phyloP scores from a whole-genome alignment of 1,284 basidiomycete species.

The Jaminaea rosea region DNA sequence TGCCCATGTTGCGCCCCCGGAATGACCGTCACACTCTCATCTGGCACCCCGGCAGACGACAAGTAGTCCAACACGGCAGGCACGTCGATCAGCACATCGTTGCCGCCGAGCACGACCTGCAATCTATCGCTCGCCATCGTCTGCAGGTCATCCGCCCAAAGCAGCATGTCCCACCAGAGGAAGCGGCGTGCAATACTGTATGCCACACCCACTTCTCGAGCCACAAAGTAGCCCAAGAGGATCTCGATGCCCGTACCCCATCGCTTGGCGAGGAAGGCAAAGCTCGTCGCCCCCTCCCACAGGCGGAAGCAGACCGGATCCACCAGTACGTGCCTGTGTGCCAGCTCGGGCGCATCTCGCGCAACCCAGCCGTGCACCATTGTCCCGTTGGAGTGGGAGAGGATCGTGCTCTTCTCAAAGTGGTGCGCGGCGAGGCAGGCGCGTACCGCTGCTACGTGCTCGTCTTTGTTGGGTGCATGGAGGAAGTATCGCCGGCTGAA shows the following conservation, averaged over 20 bases:
- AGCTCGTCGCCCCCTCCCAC: conserved; percentile 18
- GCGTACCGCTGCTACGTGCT: conserved; percentile 11
- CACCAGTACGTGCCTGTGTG: conserved; percentile 11
- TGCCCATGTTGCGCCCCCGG: conserved; percentile 9
- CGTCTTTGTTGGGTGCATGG: conserved; percentile 10
- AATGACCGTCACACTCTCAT: conserved; percentile 9
- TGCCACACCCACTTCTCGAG: conserved; percentile 14
- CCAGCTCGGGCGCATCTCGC: conserved; percentile 11
- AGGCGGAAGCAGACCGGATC: conserved; percentile 20
- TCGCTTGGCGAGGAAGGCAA: conserved; percentile 10
- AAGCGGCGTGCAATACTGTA: conserved; percentile 14
- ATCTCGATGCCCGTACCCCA: conserved; percentile 16
- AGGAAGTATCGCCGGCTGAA: conserved; percentile 8
- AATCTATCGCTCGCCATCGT: conserved; percentile 1
- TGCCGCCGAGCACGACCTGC: conserved; percentile 10
- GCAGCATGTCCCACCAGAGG: conserved; percentile 12
- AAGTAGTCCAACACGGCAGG: conserved; percentile 13
- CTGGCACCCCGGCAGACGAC: conserved; percentile 7
- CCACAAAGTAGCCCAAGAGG: conserved; percentile 22
- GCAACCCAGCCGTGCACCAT: conserved; percentile 18
- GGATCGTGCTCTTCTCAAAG: conserved; percentile 5
- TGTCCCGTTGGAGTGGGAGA: conserved; percentile 17
- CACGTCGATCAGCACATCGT: conserved; percentile 16
- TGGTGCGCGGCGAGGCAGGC: conserved; percentile 2
- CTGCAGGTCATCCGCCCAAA: conserved; percentile 16